Evolutionary conservation across 2,329 filamentous ascomycete genomes (phyloP).

Genomic region (Neurospora sp.): DNA sequence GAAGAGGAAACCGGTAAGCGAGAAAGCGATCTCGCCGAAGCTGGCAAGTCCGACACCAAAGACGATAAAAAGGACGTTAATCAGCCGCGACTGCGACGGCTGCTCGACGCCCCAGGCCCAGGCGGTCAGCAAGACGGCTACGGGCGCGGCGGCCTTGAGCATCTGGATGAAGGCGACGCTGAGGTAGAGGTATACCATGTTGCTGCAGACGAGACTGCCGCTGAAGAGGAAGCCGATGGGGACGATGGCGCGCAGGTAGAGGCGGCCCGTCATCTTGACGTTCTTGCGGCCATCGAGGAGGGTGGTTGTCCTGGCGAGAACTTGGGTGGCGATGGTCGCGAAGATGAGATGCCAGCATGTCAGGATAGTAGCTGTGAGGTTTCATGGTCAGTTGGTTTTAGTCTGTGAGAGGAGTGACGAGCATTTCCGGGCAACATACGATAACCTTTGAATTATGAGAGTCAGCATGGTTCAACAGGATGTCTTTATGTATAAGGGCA

Average conservation of each 20-base stretch:
- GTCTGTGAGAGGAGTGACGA: not conserved
- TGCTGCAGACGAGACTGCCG: constrained; percentile 86
- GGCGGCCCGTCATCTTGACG: constrained; percentile 86
- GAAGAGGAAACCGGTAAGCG: constrained; percentile 53
- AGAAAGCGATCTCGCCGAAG: constrained; percentile 58
- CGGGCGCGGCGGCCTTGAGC: constrained; percentile 71
- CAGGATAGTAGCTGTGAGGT: constrained; percentile 50
- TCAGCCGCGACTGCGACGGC: constrained; percentile 32
- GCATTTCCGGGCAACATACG: constrained; percentile 26
- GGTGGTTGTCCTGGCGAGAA: constrained; percentile 77
- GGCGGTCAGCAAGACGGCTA: constrained; percentile 55
- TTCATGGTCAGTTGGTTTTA: constrained; percentile 1
- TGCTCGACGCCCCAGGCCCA: constrained; percentile 47
- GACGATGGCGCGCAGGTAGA: constrained; percentile 84
- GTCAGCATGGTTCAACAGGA: constrained; percentile 15
- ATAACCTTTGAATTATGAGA: constrained; percentile 24
- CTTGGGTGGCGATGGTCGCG: constrained; percentile 82
- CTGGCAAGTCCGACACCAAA: constrained; percentile 42
- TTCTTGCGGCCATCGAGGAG: constrained; percentile 86
- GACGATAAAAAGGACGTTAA: constrained; percentile 43
- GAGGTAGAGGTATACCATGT: constrained; percentile 86
- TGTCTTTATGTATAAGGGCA: not conserved
- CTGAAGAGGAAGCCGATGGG: constrained; percentile 92
- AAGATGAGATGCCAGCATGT: constrained; percentile 94
- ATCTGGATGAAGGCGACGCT: constrained; percentile 96